These are phyloP conservation scores for Botrytis hyacinthi DNA, from an alignment of 2,329 filamentous ascomycete genomes.

Conservation along the genomic window DNA sequence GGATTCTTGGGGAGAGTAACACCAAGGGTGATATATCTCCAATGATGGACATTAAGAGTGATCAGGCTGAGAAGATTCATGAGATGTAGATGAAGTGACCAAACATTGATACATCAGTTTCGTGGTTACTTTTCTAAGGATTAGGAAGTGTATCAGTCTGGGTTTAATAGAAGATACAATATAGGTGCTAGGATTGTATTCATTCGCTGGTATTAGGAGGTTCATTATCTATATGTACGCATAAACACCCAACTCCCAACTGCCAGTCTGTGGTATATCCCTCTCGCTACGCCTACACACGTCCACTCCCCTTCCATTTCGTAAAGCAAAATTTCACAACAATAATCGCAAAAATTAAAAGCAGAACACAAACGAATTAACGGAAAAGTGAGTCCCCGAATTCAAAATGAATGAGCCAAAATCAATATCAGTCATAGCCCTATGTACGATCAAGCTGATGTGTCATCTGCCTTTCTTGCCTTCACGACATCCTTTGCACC, in stretches of 20 bases:
- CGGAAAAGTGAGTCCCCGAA: not conserved
- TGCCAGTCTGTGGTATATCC: constrained; percentile 9
- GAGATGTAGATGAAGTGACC: not conserved
- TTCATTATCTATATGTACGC: not conserved
- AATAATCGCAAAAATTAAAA: not conserved
- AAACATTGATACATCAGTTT: not conserved
- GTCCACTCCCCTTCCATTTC: not conserved
- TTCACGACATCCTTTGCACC: constrained; percentile 48
- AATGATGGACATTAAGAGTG: not conserved
- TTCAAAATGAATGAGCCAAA: not conserved
- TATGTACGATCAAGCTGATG: constrained; percentile 30
- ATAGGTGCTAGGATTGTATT: not conserved
- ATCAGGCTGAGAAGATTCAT: not conserved
- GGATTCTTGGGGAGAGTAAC: constrained; percentile 20
- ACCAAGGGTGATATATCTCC: not conserved
- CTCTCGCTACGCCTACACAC: not conserved
- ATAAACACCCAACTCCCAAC: not conserved
- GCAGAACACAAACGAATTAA: not conserved
- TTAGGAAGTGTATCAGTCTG: not conserved
- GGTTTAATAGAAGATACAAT: not conserved
- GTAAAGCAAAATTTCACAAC: not conserved
- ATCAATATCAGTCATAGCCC: not conserved
- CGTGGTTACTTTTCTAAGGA: not conserved
- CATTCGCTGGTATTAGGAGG: not conserved
- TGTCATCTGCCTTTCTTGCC: constrained; percentile 46